Base-by-base conservation (phyloP, 2,329 filamentous ascomycete species). In the Fusarium scirpi region DNA sequence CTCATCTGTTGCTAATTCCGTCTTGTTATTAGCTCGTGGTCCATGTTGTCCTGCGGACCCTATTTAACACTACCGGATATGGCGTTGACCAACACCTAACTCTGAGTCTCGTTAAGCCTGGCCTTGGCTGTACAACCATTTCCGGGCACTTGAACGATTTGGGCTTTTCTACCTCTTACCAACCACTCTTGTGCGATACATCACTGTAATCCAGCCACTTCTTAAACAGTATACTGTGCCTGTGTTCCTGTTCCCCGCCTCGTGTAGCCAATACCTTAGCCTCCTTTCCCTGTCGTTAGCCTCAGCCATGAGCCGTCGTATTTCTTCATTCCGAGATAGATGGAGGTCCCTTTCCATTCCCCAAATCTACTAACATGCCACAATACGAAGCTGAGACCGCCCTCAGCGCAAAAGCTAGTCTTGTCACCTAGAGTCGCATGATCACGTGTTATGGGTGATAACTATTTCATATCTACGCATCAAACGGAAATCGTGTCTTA, bases 121-220 rank as follows among this genome's bases (percentile, higher is more conserved):
- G 34, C 78, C 77, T 29, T 78, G 72, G 73, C 46, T 78, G 76
- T 25, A 78, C 64, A 15, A 79, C 76, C 1, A 73, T 73, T 2
- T 76, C 65, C 13, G 77, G 74, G 20, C 76, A 78, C 3, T 46
- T 66, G 25, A 79, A 54, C 5, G 63, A 16, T 30, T 69, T 66
- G 32, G 78, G 69, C 10, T 53, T 51, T 25, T 76, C 68, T 20
- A 44, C 62, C 2, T 74, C 71, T 18, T 77, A 74, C 72, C 77
- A 73, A 4, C 47, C 62, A 12, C 60, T 66, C 32, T 67, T 48
- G 38, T 67, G 46, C 12, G 72, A 68, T 10, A 72, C 75, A 25
- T 60, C 67, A 2, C 75, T 71, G 45, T 78, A 77, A 48, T 79
- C 78, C 13, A 58, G 61, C 9, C 51, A 51, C 55, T 76, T 78